Percentiles rank a stretch among this genome's conserved stretches.
These are phyloP conservation scores for Vitellaria paradoxa DNA, from an alignment of 179 eudicot genomes.

Conservation along the genomic window DNA sequence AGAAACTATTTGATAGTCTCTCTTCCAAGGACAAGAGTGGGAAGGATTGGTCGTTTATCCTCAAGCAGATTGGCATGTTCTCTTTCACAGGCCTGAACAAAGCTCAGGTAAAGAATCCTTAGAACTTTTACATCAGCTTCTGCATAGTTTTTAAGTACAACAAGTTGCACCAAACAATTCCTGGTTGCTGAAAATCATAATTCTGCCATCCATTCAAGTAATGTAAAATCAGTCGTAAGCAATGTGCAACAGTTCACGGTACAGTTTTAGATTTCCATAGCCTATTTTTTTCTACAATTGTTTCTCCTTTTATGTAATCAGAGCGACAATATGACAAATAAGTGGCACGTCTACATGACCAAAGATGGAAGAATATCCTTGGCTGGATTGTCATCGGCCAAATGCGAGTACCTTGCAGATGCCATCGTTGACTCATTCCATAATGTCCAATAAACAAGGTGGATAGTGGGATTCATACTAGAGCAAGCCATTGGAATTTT, in stretches of 20 bases:
- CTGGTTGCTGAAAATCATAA: not conserved
- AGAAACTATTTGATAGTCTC: constrained; percentile 69
- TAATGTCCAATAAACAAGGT: constrained; percentile 59
- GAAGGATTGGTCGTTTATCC: constrained; percentile 94
- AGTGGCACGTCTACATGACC: constrained; percentile 98
- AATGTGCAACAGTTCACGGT: not conserved
- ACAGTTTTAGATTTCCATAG: not conserved
- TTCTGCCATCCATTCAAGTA: not conserved
- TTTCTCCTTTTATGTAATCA: constrained; percentile 21
- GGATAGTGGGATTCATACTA: not conserved
- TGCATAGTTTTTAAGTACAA: not conserved
- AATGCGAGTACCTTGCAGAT: constrained; percentile 95
- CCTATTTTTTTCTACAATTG: not conserved
- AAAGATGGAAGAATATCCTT: constrained; percentile 97
- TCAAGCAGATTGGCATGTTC: constrained; percentile 96
- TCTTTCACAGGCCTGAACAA: constrained; percentile 93
- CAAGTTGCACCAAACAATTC: not conserved
- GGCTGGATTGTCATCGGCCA: constrained; percentile 86
- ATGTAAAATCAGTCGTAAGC: not conserved
- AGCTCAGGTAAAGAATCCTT: constrained; percentile 60
- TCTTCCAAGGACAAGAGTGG: constrained; percentile 70
- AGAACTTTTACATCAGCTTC: not conserved
- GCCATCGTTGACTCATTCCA: constrained; percentile 90
- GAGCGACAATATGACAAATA: constrained; percentile 91
- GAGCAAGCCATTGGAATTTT: constrained; percentile 3